Conservation (phyloP, 179 eudicot species). For the Beta corolliflora region DNA sequence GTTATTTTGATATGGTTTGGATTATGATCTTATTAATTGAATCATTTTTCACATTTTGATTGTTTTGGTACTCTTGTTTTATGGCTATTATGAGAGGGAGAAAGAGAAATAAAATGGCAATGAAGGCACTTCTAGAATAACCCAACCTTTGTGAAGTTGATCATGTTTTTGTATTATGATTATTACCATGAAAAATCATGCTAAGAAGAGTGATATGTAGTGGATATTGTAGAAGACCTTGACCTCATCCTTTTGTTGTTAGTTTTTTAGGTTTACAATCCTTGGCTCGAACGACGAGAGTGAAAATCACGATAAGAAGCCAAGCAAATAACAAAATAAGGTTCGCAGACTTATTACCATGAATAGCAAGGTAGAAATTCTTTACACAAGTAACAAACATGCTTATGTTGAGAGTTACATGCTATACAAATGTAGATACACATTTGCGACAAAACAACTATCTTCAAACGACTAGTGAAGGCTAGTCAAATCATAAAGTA, state of each 20-base stretch:
- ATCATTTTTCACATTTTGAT: background rate
- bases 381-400: slow-evolving; percentile 30
- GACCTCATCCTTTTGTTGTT: slow-evolving; percentile 16
- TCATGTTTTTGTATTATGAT: slow-evolving; percentile 31
- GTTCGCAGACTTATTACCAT: slow-evolving; percentile 2
- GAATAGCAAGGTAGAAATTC: slow-evolving; percentile 27
- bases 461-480: slow-evolving; percentile 16
- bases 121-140: slow-evolving; percentile 4
- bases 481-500: slow-evolving; percentile 28
- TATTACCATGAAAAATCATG: slow-evolving; percentile 20
- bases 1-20: background rate
- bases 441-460: slow-evolving; percentile 34
- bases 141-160: slow-evolving; percentile 8
- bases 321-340: slow-evolving; percentile 20
- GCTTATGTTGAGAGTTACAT: slow-evolving; percentile 32
- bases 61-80: slow-evolving; percentile 3
- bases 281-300: slow-evolving; percentile 12
- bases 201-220: slow-evolving; percentile 18
- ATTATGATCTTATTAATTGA: too few species aligned
- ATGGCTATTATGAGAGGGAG: slow-evolving; percentile 7
- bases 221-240: slow-evolving; percentile 22
- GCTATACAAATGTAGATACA: slow-evolving; percentile 22
- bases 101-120: slow-evolving; percentile 5
- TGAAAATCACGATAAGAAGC: slow-evolving; percentile 19
- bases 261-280: slow-evolving; percentile 10